Evolutionary conservation across 2,329 filamentous ascomycete genomes (phyloP).

Genomic region (Fusarium virguliforme): DNA sequence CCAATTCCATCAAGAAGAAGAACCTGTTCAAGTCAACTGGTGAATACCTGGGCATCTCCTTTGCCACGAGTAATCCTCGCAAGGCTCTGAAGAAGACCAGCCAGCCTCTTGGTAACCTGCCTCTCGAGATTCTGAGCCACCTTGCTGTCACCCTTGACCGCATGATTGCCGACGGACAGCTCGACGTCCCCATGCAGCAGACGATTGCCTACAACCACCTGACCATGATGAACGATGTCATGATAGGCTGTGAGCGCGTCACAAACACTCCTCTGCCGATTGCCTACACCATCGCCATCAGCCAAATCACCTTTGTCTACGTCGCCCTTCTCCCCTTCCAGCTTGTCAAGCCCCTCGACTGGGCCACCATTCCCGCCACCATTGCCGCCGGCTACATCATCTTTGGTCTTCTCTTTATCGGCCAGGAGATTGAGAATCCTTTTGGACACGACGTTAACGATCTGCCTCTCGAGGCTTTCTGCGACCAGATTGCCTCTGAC

Average conservation of each 20-base stretch:
- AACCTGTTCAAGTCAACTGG: conserved; percentile 76
- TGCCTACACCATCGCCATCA: conserved; percentile 87
- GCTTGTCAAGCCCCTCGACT: conserved; percentile 74
- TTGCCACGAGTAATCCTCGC: conserved; percentile 83
- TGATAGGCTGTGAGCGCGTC: conserved; percentile 82
- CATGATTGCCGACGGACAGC: conserved; percentile 69
- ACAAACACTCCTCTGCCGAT: conserved; percentile 86
- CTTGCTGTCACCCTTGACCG: conserved; percentile 77
- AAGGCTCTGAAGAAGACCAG: conserved; percentile 82
- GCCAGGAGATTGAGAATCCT: conserved; percentile 87
- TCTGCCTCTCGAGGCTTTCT: conserved; percentile 82
- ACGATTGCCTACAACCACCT: conserved; percentile 74
- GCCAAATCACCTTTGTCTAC: conserved; percentile 90
- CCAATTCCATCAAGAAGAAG: conserved; percentile 59
- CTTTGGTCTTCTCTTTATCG: conserved; percentile 81
- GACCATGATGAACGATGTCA: conserved; percentile 77
- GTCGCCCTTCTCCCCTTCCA: conserved; percentile 87
- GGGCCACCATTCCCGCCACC: conserved; percentile 85
- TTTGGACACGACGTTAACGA: conserved; percentile 90
- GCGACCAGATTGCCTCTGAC: conserved; percentile 80
- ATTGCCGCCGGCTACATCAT: conserved; percentile 85
- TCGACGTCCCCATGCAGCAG: conserved; percentile 72
- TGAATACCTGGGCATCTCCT: conserved; percentile 82
- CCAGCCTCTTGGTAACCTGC: conserved; percentile 85
- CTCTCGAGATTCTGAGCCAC: conserved; percentile 84